Base-by-base conservation (phyloP, 495 filamentous ascomycete genomes). In the Lasiosphaeria ovina region DNA sequence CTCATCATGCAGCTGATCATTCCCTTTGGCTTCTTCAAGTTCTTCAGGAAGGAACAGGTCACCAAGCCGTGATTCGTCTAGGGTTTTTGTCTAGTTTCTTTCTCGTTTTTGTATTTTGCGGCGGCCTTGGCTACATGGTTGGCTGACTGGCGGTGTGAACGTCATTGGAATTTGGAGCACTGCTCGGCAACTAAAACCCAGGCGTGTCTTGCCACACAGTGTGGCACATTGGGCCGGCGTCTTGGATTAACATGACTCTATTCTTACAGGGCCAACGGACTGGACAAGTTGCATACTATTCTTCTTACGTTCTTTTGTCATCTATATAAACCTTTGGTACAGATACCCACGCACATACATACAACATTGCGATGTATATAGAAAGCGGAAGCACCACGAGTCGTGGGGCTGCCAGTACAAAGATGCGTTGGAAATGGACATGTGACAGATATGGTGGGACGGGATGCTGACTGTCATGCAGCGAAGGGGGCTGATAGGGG, bases 21-120 rank as follows among this genome's bases (percentile, higher is more conserved):
- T 55, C 86, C 83, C 66, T 69, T 81, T 51, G 85, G 85, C 7
- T 88, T 85, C 66, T 76, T 85, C 17, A 69, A 79, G 61, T 87
- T 86, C 71, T 88, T 87, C 75, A 76, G 85, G 42, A 86, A 85
- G 72, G 85, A 87, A 67, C 85, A 87, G 66, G 77, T 87, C 51
- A 80, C 76, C 40, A 88, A 88, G 75, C 85, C 85, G 12, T 84
- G 16, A 64, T 44, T 38, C 6, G 14, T 57, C 12, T 7, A 11
- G 10, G 17, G 6, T 24, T 51, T 17, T 32, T 51, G 17, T 51
- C 44, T 47, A 14, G n/a, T 49, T 55, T 11, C 6, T n/a, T 44
- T 55, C 9, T 38, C 33, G n/a, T 40, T 54, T 47, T 4, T 5
- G 12, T 47, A 11, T n/a, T 47, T 47, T 2, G 16, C 4, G 5